Conservation (phyloP, 148 eudicot genomes). For the Chenopodium album region DNA sequence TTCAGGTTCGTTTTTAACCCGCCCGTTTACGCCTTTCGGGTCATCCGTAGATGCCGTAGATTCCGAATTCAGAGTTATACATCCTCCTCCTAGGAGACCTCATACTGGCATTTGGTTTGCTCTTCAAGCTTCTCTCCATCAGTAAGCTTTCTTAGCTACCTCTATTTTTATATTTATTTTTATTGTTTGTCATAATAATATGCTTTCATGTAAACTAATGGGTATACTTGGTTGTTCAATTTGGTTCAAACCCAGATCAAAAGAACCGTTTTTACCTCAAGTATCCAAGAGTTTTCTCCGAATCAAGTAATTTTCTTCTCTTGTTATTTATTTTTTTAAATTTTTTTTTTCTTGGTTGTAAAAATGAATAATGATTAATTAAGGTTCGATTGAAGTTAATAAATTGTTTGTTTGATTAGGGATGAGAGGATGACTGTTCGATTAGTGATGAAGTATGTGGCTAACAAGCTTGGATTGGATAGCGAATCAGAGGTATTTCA, state of each 20-base stretch:
- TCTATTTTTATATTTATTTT: slow-evolving; percentile 5
- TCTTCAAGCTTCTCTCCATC: slow-evolving; percentile 64
- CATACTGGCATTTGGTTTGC: slow-evolving; percentile 80
- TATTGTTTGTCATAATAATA: not conserved
- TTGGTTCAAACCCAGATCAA: slow-evolving; percentile 46
- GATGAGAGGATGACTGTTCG: slow-evolving; percentile 80
- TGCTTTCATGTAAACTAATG: not conserved
- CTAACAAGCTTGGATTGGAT: slow-evolving; percentile 75
- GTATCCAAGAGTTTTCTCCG: slow-evolving; percentile 76
- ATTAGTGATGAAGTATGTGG: slow-evolving; percentile 73
- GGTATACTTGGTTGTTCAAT: not conserved
- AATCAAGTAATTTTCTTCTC: slow-evolving; percentile 51
- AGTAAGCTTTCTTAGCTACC: slow-evolving; percentile 40
- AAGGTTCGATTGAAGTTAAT: no score
- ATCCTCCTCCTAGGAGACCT: slow-evolving; percentile 71
- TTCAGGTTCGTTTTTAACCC: not conserved
- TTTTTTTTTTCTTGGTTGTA: not conserved
- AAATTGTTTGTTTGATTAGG: slow-evolving; percentile 32
- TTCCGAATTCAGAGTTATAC: slow-evolving; percentile 45
- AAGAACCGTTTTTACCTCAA: slow-evolving; percentile 74
- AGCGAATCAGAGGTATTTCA: slow-evolving; percentile 71
- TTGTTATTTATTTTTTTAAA: not conserved
- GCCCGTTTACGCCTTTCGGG: slow-evolving; percentile 1
- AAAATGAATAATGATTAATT: not conserved
- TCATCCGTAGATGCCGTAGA: slow-evolving; percentile 14